Evolutionary conservation across 2,329 filamentous ascomycete species (phyloP).

Genomic region (Coniochaeta sp.): DNA sequence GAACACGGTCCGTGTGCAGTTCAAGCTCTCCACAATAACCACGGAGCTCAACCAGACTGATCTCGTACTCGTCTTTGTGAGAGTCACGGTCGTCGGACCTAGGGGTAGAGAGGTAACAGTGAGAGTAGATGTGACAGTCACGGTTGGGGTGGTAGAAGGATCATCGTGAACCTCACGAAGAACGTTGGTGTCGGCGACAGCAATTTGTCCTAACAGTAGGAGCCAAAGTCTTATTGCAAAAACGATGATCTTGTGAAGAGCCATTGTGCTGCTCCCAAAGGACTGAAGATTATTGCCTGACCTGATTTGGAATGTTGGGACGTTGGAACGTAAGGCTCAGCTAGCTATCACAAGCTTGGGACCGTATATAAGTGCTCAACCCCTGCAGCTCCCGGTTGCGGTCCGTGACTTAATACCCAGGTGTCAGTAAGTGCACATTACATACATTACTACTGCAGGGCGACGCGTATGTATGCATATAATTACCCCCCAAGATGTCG

Average conservation of each 20-base stretch:
- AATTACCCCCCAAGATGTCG: not conserved
- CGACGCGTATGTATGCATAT: not conserved
- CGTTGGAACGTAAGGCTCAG: too few species aligned
- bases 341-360: not conserved
- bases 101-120: not conserved
- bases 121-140: not conserved
- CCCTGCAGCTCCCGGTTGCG: not conserved
- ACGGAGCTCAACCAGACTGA: conserved; percentile 8
- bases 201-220: not conserved
- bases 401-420: not conserved
- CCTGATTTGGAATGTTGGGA: not conserved
- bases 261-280: not conserved
- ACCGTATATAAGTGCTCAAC: not conserved
- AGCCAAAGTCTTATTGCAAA: not conserved
- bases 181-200: not conserved
- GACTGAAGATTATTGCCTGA: not conserved
- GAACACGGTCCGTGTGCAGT: conserved; percentile 11
- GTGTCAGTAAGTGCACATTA: not conserved
- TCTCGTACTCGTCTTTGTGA: conserved; percentile 10
- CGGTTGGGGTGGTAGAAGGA: not conserved
- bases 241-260: not conserved
- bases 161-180: not conserved
- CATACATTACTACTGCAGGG: not conserved
- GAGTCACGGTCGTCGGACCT: conserved; percentile 2
- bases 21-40: conserved; percentile 3